Base-by-base conservation (phyloP, 768 basidiomycete genomes). In the Auriscalpium vulgare region DNA sequence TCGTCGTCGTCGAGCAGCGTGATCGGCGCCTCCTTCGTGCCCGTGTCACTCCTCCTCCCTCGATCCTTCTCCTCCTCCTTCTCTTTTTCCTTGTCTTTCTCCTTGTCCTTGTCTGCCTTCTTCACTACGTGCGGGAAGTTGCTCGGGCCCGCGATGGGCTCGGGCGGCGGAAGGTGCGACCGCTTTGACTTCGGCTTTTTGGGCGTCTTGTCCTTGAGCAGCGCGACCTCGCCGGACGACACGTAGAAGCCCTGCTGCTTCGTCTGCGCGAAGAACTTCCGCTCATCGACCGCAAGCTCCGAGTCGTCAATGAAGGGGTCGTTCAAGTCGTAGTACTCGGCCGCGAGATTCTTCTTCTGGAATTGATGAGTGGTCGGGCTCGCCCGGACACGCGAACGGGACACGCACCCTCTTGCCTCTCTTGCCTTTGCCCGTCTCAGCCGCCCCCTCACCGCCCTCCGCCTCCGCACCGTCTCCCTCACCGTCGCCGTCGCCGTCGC, bases 271-370 rank as follows among this genome's bases (percentile, higher is more conserved):
- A 94, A 89, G 72, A 81, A 91, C 2, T 88, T 93, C 5, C 95
- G 85, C 66, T 95, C 85, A 73, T 98, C 95, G 47, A 95, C 73
- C 23, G 83, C 85, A 55, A 95, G 75, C 66, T 98, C 95, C 1
- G 92, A 91, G 71, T 99, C 97, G 76, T 99, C 97, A 66, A 99
- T 97, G 74, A 98, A 98, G 0, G 91, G 88, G 72, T 99, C 97
- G 0, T 78, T 73, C 17, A 85, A 76, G 72, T 99, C 95, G 75
- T 99, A 99, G 65, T 93, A 91, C 66, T 88, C 90, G 19, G 82
- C 72, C 0, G 76, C 74, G 1, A 70, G 67, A 55, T 75, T 79
- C 66, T 83, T 84, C 68, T 69, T 65, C 65, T 77, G 74, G 34
- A 11, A 37, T 14, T 23, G 29, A n/a, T 23, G 29, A n/a, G 19